Base-by-base conservation (phyloP, 2,329 filamentous ascomycete species). In the Epichloe amarillans region DNA sequence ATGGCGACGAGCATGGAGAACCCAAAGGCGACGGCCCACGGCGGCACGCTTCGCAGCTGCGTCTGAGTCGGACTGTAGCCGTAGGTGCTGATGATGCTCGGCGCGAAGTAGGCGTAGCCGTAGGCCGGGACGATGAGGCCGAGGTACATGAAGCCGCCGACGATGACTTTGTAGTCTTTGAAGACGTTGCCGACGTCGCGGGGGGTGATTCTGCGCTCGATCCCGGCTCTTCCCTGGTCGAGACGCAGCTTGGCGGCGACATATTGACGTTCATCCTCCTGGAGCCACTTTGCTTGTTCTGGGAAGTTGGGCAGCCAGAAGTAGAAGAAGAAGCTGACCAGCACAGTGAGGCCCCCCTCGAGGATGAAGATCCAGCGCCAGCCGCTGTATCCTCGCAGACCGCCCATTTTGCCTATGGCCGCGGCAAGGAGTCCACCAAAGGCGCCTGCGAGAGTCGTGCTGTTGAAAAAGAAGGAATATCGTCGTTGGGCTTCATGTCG, bases 401-500 rank as follows among this genome's bases (percentile, higher is more conserved):
- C 82, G 12, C 73, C 64, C 66, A 85, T 90, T 61, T 93, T 87
- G n/a, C 87, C 87, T 55, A 96, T 94, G 0, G 84, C 90, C 1
- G 82, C 84, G 1, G 90, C 90, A 4, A 96, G 74, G 1, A 96
- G 75, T 2, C 89, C 89, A 42, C 88, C 89, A 60, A 95, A 96
- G 0, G 88, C 86, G 35, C 86, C 86, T 1, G 86, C 86, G 3
- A 91, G 71, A 0, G 83, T 86, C 0, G 86, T 90, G 30, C 77
- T 87, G 61, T 79, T 83, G 73, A 97, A 97, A 74, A 97, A 97
- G 72, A 97, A 90, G 15, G 83, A 86, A 69, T 90, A 96, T 33
- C 93, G 82, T 61, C 88, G 88, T 68, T 97, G 91, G 2, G 90
- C 88, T 68, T 97, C 93, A 43, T 74, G 74, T 53, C 91, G 81